Evolutionary conservation across 1,139 yeast genomes (phyloP).

Genomic region (Candida sojae): DNA sequence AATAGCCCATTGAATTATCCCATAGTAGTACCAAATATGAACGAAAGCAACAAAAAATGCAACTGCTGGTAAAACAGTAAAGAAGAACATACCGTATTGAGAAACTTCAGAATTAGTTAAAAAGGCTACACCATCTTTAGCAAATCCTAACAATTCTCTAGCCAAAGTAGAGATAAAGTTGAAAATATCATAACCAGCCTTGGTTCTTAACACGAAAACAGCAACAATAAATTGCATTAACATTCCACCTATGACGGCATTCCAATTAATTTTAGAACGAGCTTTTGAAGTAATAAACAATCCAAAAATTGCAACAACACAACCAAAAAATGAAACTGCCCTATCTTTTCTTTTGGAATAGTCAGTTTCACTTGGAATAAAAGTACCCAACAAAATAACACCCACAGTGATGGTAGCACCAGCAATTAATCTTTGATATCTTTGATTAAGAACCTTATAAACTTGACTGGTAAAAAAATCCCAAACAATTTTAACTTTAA

Average conservation of each 20-base stretch:
- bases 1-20: conserved; percentile 62
- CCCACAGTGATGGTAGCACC: conserved; percentile 51
- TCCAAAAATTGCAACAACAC: conserved; percentile 47
- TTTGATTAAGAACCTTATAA: conserved; percentile 39
- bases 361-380: conserved; percentile 53
- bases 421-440: conserved; percentile 39
- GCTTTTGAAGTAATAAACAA: conserved; percentile 51
- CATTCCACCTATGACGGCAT: conserved; percentile 63
- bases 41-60: conserved; percentile 66
- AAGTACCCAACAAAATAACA: conserved; percentile 55
- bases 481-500: conserved; percentile 40
- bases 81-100: conserved; percentile 50
- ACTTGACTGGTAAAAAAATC: conserved; percentile 36
- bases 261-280: conserved; percentile 54
- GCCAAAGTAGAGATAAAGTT: conserved; percentile 64
- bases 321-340: conserved; percentile 62
- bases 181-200: conserved; percentile 63
- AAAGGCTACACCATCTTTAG: conserved; percentile 65
- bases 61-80: conserved; percentile 63
- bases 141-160: conserved; percentile 60
- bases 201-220: conserved; percentile 61
- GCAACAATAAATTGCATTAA: conserved; percentile 65
- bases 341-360: conserved; percentile 54
- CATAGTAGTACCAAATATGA: conserved; percentile 63
- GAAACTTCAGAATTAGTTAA: conserved; percentile 47